Conservation (phyloP, 345 rosid species). For the Bruguiera gymnorhiza region DNA sequence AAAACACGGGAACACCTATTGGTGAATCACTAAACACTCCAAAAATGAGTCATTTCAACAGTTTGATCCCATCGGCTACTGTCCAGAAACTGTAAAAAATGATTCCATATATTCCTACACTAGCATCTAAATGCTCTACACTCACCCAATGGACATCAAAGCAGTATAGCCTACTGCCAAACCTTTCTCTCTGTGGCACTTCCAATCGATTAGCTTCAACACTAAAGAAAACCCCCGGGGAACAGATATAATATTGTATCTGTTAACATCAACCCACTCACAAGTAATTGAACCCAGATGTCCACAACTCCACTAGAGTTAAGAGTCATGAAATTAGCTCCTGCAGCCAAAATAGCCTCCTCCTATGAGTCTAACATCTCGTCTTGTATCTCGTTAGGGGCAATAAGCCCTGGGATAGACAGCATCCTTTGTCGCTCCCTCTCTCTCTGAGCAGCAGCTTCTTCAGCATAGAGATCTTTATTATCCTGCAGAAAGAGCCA, state of each 20-base stretch:
- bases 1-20: slow-evolving; percentile 19
- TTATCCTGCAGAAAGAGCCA: slow-evolving; percentile 48
- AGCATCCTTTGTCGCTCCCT: slow-evolving; percentile 72
- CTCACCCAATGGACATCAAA: slow-evolving; percentile 23
- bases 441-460: slow-evolving; percentile 72
- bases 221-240: slow-evolving; percentile 10
- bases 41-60: slow-evolving; percentile 37
- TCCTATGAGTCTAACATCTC: slow-evolving; percentile 81
- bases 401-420: slow-evolving; percentile 70
- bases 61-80: slow-evolving; percentile 21
- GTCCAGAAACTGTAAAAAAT: slow-evolving; percentile 23
- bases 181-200: slow-evolving; percentile 14
- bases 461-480: slow-evolving; percentile 76
- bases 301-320: slow-evolving; percentile 19
- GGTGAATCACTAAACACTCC: slow-evolving; percentile 24
- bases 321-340: slow-evolving; percentile 30
- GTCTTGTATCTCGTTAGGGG: slow-evolving; percentile 72
- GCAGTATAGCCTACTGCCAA: slow-evolving; percentile 23
- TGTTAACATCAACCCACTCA: slow-evolving; percentile 21
- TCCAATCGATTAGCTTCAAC: slow-evolving; percentile 21
- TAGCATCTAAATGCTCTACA: slow-evolving; percentile 52
- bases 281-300: slow-evolving; percentile 17
- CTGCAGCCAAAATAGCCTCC: slow-evolving; percentile 15
- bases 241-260: slow-evolving; percentile 18
- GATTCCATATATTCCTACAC: slow-evolving; percentile 39